Base-by-base conservation (phyloP, 441 rosid genomes). In the Erysimum cheiri region DNA sequence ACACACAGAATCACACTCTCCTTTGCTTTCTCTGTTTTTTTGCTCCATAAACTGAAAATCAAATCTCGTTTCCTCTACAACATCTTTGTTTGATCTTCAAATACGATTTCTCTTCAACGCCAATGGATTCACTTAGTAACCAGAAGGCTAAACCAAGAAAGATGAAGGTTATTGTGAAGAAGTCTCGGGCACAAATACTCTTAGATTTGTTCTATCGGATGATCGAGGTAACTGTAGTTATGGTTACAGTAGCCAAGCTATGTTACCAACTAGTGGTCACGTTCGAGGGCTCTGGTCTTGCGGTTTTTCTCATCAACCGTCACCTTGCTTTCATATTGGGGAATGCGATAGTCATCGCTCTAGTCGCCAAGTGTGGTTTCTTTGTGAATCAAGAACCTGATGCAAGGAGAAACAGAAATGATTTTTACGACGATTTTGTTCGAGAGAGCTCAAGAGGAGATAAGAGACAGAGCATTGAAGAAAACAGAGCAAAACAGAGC, bases 271-370 rank as follows among this genome's bases (percentile, higher is more conserved):
- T 75, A 62, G 40, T 75, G 48, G 24, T 62, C 74, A 62, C 54
- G 46, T 48, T 75, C 5, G 74, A 75, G n/a, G 4, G 39, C 54
- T 63, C 26, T 37, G 61, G 55, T 56, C 15, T 75, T 37, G 43
- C 47, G 3, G 60, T 55, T 47, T 56, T 69, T 8, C 48, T 75
- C 70, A 55, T 63, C 56, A 63, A 56, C 13, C 78, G 78, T 26
- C 78, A 75, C 6, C 61, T 75, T 56, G 78, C 74, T 57, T 75
- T 75, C 35, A 1, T 75, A 67, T 48, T 69, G n/a, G 70, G 75
- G 61, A 75, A 75, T 8, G 66, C 56, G 2, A 69, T 75, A 39
- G 71, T 69, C 28, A 63, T 75, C 65, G 14, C 62, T 33, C 3
- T 75, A 28, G 60, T 63, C 26, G 55, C 49, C 33, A 75, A 75